Evolutionary conservation across 2,329 filamentous ascomycete genomes (phyloP), one percentile per base, ranked within the genome.

Genomic region (Fonsecaea erecta): DNA sequence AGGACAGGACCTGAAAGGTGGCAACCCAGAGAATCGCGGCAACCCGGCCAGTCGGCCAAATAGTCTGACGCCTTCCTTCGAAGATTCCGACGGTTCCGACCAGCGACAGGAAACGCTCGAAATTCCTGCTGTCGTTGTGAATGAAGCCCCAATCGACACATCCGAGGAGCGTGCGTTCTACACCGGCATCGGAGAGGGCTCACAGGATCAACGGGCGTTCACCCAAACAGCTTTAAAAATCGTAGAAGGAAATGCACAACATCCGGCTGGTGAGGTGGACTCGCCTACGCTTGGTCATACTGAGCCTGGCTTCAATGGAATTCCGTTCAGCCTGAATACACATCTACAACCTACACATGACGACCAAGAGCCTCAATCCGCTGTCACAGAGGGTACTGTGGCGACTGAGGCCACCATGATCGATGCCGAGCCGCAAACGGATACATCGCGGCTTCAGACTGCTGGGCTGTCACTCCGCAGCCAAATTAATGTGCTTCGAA

Each of bases 361-460:
- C 52, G 64, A 64, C 7, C 54, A 64, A 18, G 69, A 71, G 34
- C 69, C 70, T 7, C 53, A 54, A 7, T 72, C 88, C 16, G 85
- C 88, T 2, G 74, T 86, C 14, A 90, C 89, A 5, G 79, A 78
- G 53, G 79, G 78, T 5, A 88, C 87, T n/a, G 83, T 83, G 48
- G 83, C 83, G 7, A 92, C 89, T 0, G 88, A 91, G 71, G 76
- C 76, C 37, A 82, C 80, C 4, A 74, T 76, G 32, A 90, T 92
- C 70, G 90, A 93, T 70, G 83, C 82, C n/a, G 90, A 92, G 70
- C 83, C 87, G 24, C 90, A 92, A 73, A 85, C 83, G 1, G 85
- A 87, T n/a, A 69, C 77, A 78, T 83, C 71, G 62, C 74, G 71
- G 62, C 66, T 69, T 40, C 60, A 68, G 21, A 71, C 74, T 30